Base-by-base conservation (phyloP, 2,329 filamentous ascomycete species). In the Pseudogymnoascus sp. region DNA sequence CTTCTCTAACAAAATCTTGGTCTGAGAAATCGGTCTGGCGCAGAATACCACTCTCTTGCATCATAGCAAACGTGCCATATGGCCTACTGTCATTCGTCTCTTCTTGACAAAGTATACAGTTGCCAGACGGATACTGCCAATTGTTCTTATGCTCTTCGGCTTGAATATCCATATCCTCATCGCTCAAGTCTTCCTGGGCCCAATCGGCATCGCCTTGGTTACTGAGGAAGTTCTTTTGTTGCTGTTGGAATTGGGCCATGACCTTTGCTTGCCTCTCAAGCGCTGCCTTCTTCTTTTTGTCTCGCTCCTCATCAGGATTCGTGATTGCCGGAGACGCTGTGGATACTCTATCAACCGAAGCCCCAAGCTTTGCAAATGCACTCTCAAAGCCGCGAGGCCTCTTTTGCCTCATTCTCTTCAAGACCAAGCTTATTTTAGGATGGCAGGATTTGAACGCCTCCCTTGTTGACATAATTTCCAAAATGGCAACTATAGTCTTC, bases 201-300 rank as follows among this genome's bases (percentile, higher is more conserved):
- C 91, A 96, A 72, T 96, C 89, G 63, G 96, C 83, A 41, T 86
- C 81, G n/a, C 84, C 88, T 73, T 97, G 92, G 65, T 88, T 94
- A 61, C 90, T 88, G 76, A 99, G 78, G 75, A 99, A 99, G 68
- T 85, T 94, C 75, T 95, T 93, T 72, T 97, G 95, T 71, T 99
- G 93, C 71, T 96, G 89, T 72, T 97, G 94, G 75, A 99, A 97
- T 71, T 97, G 91, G 1, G 92, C 94, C 92, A 99, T 97, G 33
- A 99, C 91, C 69, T 86, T 89, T 1, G 92, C 92, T 74, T 97
- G 92, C 20, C 94, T 85, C 68, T 91, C 93, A 39, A 92, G 76
- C 0, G 94, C 94, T 59, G 93, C 90, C 74, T 89, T 89, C 79
- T 97, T 99, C 78, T 93, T 96, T 63, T 85, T 78, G 72, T 93